phyloP scores from a whole-genome alignment of 2,329 filamentous ascomycete species.

The Trichoderma sp. region DNA sequence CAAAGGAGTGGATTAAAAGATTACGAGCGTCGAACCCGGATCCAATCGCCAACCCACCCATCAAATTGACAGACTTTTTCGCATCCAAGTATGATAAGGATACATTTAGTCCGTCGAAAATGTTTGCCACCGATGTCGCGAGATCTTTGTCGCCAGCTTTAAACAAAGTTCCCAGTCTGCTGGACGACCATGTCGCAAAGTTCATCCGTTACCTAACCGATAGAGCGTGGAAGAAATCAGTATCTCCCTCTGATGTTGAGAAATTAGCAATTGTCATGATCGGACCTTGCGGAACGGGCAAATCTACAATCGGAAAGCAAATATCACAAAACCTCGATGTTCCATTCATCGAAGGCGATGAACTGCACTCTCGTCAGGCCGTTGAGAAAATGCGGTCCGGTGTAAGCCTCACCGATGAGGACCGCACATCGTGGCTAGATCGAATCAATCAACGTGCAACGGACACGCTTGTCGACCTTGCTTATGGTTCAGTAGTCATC shows the following conservation, averaged over 20 bases:
- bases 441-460: neutral
- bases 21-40: neutral
- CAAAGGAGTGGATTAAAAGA: conserved; percentile 7
- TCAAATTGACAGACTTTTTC: conserved; percentile 3
- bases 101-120: neutral
- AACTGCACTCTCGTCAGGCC: neutral
- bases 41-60: neutral
- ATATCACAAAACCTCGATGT: neutral
- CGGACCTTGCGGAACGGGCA: neutral
- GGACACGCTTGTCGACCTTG: neutral
- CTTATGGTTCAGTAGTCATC: neutral
- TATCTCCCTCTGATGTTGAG: neutral
- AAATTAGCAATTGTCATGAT: neutral
- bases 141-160: neutral
- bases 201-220: neutral
- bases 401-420: neutral
- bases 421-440: neutral
- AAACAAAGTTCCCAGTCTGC: neutral
- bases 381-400: neutral
- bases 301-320: neutral
- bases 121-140: neutral
- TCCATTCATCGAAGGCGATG: neutral
- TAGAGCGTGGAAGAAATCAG: neutral
- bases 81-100: conserved; percentile 7
- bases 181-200: neutral